Conservation (phyloP, 2,329 filamentous ascomycete species). For the Paracamarosporium sp. region DNA sequence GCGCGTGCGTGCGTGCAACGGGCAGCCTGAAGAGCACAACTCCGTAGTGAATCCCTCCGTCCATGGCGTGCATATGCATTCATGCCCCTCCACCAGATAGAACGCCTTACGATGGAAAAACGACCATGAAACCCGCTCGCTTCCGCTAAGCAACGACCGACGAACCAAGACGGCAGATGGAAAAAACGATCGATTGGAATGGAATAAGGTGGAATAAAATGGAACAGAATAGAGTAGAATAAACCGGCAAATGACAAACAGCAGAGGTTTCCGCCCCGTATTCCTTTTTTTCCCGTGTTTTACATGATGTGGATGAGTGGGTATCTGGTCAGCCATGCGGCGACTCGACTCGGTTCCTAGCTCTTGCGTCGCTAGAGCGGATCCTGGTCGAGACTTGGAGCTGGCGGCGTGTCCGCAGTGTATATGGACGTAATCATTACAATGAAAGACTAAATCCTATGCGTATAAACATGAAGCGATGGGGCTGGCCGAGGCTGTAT, state of each 20-base stretch:
- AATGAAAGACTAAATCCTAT: background rate
- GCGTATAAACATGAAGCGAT: background rate
- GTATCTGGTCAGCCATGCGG: slow-evolving; percentile 14
- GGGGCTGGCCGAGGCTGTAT: background rate
- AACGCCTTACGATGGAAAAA: slow-evolving; percentile 1
- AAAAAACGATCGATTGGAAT: background rate
- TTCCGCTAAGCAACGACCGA: slow-evolving; percentile 4
- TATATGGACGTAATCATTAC: background rate
- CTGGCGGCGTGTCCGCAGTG: background rate
- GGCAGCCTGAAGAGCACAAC: slow-evolving; percentile 5
- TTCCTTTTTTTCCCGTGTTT: slow-evolving; percentile 10
- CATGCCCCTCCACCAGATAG: slow-evolving; percentile 1
- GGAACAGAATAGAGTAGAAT: too few relatives aligned
- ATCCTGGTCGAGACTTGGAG: background rate
- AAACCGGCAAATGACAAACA: background rate
- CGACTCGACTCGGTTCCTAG: too few relatives aligned
- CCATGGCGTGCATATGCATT: slow-evolving; percentile 3
- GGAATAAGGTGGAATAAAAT: too few relatives aligned
- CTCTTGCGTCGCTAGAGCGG: too few relatives aligned
- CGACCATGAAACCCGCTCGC: background rate
- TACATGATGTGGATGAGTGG: slow-evolving; percentile 19
- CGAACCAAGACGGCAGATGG: background rate
- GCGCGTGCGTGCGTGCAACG: too few relatives aligned
- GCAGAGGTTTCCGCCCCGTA: background rate
- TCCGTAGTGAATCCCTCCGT: slow-evolving; percentile 8